A percentile compares a stretch with the other conserved stretches of the same genome.
Evolutionary conservation across 75 land plant species (phyloP).

Genomic region (Picea glauca): DNA sequence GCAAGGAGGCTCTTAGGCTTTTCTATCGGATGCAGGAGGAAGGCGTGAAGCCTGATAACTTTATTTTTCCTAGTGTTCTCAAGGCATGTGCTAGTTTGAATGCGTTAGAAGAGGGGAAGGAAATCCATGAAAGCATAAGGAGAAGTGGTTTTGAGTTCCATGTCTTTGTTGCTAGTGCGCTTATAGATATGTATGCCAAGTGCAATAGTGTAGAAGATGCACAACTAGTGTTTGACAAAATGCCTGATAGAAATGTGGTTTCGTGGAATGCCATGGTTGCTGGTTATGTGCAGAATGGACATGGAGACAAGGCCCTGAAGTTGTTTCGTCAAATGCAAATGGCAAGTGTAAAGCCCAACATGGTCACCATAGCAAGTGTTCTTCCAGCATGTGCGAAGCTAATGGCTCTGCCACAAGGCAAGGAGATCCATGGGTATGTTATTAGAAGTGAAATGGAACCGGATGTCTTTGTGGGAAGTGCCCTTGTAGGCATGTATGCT

Average conservation of each 20-base stretch:
- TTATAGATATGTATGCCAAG: not conserved
- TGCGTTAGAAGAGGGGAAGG: not conserved
- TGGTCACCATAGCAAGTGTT: conserved; percentile 29
- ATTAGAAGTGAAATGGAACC: conserved; percentile 20
- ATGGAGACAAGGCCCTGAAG: conserved; percentile 29
- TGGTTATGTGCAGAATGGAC: conserved; percentile 44
- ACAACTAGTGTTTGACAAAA: not conserved
- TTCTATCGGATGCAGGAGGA: not conserved
- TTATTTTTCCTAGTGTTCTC: not conserved
- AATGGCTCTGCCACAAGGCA: conserved; percentile 37
- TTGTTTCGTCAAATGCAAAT: conserved; percentile 40
- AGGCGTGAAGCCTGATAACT: not conserved
- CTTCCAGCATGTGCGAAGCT: conserved; percentile 45
- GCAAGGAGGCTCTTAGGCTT: conserved; percentile 1
- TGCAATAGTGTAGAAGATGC: not conserved
- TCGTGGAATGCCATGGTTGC: conserved; percentile 61
- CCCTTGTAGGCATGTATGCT: conserved; percentile 62
- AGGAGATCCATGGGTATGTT: conserved; percentile 35
- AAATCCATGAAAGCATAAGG: not conserved
- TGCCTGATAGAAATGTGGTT: conserved; percentile 18
- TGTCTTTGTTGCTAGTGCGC: not conserved
- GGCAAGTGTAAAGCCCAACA: conserved; percentile 31
- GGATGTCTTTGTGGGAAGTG: conserved; percentile 38
- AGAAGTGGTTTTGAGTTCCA: not conserved
- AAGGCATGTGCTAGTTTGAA: not conserved